These are phyloP conservation scores for Alternaria ethzedia DNA, from an alignment of 2,329 filamentous ascomycete genomes.

Conservation along the genomic window DNA sequence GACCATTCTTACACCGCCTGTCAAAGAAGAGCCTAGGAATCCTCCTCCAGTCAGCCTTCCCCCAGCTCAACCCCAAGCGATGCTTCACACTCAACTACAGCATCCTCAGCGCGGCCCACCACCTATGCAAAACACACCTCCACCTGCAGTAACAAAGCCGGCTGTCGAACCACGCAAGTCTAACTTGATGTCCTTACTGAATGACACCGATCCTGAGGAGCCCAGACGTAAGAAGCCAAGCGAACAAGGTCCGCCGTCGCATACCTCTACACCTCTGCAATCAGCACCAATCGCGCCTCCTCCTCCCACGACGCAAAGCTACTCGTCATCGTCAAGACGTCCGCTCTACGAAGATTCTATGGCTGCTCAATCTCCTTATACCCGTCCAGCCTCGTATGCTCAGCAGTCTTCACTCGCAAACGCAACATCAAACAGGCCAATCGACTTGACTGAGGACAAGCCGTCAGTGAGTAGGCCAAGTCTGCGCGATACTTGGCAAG, in stretches of 20 bases:
- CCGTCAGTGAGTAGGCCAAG: conserved; percentile 20
- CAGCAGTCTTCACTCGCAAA: conserved; percentile 34
- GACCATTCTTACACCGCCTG: conserved; percentile 37
- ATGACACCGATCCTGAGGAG: conserved; percentile 47
- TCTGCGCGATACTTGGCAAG: conserved; percentile 40
- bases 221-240: conserved; percentile 42
- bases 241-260: conserved; percentile 42
- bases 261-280: conserved; percentile 45
- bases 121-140: conserved; percentile 23
- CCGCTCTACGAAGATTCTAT: conserved; percentile 33
- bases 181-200: conserved; percentile 48
- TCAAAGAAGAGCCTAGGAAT: conserved; percentile 44
- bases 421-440: conserved; percentile 29
- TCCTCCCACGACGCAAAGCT: conserved; percentile 29
- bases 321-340: conserved; percentile 30
- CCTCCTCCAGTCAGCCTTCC: conserved; percentile 27
- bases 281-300: conserved; percentile 42
- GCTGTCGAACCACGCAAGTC: conserved; percentile 45
- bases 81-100: conserved; percentile 28
- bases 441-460: conserved; percentile 44
- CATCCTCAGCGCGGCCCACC: conserved; percentile 30
- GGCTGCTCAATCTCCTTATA: conserved; percentile 34
- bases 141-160: conserved; percentile 33
- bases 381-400: conserved; percentile 31
- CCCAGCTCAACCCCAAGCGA: conserved; percentile 27